A percentile compares a stretch with the other conserved stretches of the same genome.
Evolutionary conservation across 352 stramenopile genomes (phyloP).

Genomic region (Globisporangium barbulae): DNA sequence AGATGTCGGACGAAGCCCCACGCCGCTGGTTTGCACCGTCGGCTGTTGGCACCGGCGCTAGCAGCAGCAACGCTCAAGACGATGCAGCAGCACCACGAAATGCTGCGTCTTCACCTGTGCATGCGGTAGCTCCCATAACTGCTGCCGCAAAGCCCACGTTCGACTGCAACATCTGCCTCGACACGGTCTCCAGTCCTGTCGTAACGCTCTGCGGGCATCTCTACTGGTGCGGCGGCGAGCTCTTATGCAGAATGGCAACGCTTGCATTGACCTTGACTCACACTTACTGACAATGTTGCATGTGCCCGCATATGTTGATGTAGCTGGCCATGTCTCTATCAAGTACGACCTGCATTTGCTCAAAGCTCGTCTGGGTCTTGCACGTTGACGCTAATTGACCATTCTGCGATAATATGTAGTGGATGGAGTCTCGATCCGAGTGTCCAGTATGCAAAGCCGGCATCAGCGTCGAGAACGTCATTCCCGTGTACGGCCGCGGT

Average conservation of each 20-base stretch:
- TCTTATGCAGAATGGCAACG: neutral
- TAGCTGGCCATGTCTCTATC: slow-evolving; percentile 86
- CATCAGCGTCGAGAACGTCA: slow-evolving; percentile 87
- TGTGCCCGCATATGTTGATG: neutral
- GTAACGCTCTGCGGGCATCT: slow-evolving; percentile 90
- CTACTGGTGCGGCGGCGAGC: slow-evolving; percentile 62
- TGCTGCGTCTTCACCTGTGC: neutral
- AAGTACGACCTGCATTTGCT: slow-evolving; percentile 27
- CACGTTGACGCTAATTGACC: neutral
- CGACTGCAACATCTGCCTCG: slow-evolving; percentile 91
- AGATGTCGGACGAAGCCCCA: slow-evolving; percentile 5
- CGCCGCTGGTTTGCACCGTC: slow-evolving; percentile 8
- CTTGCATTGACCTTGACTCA: neutral
- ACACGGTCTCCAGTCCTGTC: slow-evolving; percentile 80
- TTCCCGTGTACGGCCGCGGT: slow-evolving; percentile 83
- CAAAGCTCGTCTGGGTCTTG: neutral
- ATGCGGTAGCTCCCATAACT: neutral
- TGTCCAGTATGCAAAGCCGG: slow-evolving; percentile 91
- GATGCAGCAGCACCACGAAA: neutral
- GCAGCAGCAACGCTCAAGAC: neutral
- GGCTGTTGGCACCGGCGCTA: neutral
- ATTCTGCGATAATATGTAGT: slow-evolving; percentile 27
- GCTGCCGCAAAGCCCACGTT: slow-evolving; percentile 33
- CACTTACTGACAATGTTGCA: neutral
- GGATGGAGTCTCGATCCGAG: slow-evolving; percentile 76